These are phyloP conservation scores for Xenosphaeropsis pyriputrescens DNA, from an alignment of 2,329 filamentous ascomycete genomes.

Conservation along the genomic window DNA sequence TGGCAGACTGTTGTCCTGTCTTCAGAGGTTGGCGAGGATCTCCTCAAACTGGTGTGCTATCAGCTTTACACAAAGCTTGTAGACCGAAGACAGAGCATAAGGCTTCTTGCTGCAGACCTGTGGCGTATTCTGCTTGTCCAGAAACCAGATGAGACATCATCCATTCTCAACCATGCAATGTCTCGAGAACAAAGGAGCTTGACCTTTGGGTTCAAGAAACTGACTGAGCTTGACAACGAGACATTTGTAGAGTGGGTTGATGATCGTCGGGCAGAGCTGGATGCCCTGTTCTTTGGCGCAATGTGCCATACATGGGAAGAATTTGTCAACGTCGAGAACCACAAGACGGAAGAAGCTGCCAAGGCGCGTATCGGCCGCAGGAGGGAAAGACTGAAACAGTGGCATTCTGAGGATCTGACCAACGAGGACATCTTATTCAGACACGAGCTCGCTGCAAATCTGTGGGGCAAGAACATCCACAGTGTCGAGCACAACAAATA, in stretches of 20 bases:
- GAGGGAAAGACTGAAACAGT: conserved; percentile 68
- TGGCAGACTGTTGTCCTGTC: conserved; percentile 89
- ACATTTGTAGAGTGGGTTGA: conserved; percentile 83
- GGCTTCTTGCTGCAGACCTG: conserved; percentile 65
- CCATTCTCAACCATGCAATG: conserved; percentile 59
- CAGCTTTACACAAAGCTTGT: conserved; percentile 83
- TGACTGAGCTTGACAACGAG: conserved; percentile 80
- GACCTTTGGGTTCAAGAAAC: conserved; percentile 62
- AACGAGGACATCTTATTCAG: conserved; percentile 59
- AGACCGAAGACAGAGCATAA: conserved; percentile 50
- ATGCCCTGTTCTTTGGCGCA: conserved; percentile 67
- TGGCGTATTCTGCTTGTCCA: conserved; percentile 91
- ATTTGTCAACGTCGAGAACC: conserved; percentile 73
- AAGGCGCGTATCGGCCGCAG: conserved; percentile 57
- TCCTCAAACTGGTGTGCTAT: conserved; percentile 79
- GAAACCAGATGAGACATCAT: conserved; percentile 69
- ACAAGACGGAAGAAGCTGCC: conserved; percentile 61
- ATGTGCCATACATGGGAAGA: conserved; percentile 78
- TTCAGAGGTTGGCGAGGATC: conserved; percentile 62
- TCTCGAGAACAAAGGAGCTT: conserved; percentile 57
- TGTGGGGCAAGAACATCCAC: conserved; percentile 95
- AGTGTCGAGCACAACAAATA: conserved; percentile 84
- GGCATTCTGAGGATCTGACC: conserved; percentile 55
- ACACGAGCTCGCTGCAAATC: conserved; percentile 76
- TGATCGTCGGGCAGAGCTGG: conserved; percentile 61